phyloP scores from a whole-genome alignment of 139 green algal genomes.

The Chlamydomonas schloesseri region DNA sequence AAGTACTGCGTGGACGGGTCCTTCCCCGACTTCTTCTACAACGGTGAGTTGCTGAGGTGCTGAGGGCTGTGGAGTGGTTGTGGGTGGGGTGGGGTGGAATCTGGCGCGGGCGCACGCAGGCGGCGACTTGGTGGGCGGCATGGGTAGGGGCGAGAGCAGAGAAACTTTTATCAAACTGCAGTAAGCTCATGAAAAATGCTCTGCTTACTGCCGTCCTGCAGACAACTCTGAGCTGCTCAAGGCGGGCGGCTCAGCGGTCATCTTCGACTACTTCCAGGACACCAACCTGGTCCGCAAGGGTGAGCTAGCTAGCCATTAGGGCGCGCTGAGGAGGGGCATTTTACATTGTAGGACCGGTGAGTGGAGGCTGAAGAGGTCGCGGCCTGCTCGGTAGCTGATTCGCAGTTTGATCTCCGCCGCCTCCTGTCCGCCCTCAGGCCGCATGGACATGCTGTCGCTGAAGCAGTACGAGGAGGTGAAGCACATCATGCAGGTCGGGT shows the following conservation, averaged over 20 bases:
- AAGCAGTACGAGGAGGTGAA: constrained; percentile 61
- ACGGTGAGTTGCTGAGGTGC: background rate
- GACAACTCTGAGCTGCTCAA: constrained; percentile 68
- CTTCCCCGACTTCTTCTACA: constrained; percentile 62
- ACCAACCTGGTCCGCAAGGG: constrained; percentile 40
- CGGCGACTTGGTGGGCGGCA: too few species aligned
- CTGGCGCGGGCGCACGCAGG: too few species aligned
- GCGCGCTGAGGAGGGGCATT: too few species aligned
- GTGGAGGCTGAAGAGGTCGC: too few species aligned
- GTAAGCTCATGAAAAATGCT: too few species aligned
- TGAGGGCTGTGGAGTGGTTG: too few species aligned
- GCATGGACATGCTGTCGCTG: constrained; percentile 70
- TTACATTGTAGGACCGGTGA: too few species aligned
- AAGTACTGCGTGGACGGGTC: constrained; percentile 65
- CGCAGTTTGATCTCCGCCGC: too few species aligned
- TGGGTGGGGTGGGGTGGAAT: too few species aligned
- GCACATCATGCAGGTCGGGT: constrained; percentile 60
- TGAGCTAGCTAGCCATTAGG: background rate
- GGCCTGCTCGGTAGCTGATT: too few species aligned
- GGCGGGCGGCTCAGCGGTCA: constrained; percentile 38
- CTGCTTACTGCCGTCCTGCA: background rate
- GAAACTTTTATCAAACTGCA: too few species aligned
- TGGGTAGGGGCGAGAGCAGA: too few species aligned
- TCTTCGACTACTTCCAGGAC: constrained; percentile 64
- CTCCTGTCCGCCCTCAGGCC: constrained; percentile 1